These are phyloP conservation scores for Phytopythium mirpurense DNA, from an alignment of 352 stramenopile species.

Conservation along the genomic window DNA sequence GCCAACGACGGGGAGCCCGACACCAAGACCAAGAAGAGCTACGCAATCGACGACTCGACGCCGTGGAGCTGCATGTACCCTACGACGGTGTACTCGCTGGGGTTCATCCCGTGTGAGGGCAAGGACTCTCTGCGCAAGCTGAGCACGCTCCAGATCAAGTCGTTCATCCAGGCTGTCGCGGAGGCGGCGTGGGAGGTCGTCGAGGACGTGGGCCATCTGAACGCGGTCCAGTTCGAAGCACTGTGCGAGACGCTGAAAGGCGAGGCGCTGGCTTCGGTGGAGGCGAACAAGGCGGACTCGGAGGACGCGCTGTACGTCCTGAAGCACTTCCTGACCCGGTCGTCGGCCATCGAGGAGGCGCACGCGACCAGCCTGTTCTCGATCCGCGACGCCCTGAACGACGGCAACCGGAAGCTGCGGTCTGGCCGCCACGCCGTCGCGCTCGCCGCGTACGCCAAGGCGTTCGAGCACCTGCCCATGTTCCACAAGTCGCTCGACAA, in stretches of 20 bases:
- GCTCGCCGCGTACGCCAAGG: constrained; percentile 52
- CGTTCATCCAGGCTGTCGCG: constrained; percentile 73
- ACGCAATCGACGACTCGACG: neutral
- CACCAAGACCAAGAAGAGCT: neutral
- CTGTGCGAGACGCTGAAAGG: constrained; percentile 52
- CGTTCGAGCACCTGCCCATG: constrained; percentile 52
- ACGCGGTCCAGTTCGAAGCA: constrained; percentile 71
- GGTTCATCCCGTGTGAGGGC: constrained; percentile 46
- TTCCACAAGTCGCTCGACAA: constrained; percentile 64
- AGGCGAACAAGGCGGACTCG: constrained; percentile 20
- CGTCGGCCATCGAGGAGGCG: constrained; percentile 41
- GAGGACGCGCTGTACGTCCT: constrained; percentile 59
- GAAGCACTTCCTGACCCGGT: constrained; percentile 62
- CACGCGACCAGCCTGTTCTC: constrained; percentile 38
- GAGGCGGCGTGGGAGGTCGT: constrained; percentile 67
- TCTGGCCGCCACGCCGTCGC: constrained; percentile 49
- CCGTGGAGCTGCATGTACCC: constrained; percentile 50
- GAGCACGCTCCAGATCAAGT: constrained; percentile 81
- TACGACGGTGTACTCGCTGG: constrained; percentile 62
- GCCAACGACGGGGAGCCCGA: neutral
- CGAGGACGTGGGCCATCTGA: constrained; percentile 34
- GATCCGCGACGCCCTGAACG: constrained; percentile 47
- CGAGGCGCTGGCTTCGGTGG: constrained; percentile 27
- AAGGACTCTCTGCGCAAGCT: constrained; percentile 49
- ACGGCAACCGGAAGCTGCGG: constrained; percentile 49